Base-by-base conservation (phyloP, 1,139 yeast species). In the Sugiyamaella xylanicola region DNA sequence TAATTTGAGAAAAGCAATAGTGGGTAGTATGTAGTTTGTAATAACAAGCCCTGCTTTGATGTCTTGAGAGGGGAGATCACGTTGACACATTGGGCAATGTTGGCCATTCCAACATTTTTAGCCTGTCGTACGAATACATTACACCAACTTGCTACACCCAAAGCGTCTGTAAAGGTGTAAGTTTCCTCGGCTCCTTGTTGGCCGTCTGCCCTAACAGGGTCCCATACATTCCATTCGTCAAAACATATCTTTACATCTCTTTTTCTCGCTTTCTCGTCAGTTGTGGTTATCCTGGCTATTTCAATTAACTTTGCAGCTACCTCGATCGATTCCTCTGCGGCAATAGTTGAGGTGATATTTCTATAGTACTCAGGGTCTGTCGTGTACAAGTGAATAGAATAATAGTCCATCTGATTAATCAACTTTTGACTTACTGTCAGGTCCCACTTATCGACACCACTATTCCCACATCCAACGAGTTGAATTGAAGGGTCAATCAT, bases 181-280 rank as follows among this genome's bases (percentile, higher is more conserved):
- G 63, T 61, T 56, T 71, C 72, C 58, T 71, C 75, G 15, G 71
- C 73, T 2, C 74, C 75, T 29, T 62, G 42, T 16, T 63, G 53
- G 5, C 72, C 74, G 47, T 65, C 70, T 13, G 73, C 73, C 58
- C 70, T 48, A 27, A 47, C 59, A 3, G 73, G 71, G 57, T 72
- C 74, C 74, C 74, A 71, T n/a, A 72, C 74, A 54, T 72, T 72
- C 75, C 75, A 72, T 56, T 72, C 75, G 59, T 72, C 75, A 56
- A 71, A 72, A 53, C 72, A 68, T 40, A 72, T 70, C 53, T 66
- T 69, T 15, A 68, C 69, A 17, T 60, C 61, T 37, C 60, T 47
- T 39, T 63, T 56, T 4, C 49, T 44, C 1, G 48, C 41, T n/a
- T n/a, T 41, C 7, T 35, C 29, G n/a, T 39, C 46, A 9, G 48